Percentiles rank a stretch among this genome's conserved stretches.
Evolutionary conservation across 768 basidiomycete species (phyloP).

Genomic region (Gelatoporia subvermispora): DNA sequence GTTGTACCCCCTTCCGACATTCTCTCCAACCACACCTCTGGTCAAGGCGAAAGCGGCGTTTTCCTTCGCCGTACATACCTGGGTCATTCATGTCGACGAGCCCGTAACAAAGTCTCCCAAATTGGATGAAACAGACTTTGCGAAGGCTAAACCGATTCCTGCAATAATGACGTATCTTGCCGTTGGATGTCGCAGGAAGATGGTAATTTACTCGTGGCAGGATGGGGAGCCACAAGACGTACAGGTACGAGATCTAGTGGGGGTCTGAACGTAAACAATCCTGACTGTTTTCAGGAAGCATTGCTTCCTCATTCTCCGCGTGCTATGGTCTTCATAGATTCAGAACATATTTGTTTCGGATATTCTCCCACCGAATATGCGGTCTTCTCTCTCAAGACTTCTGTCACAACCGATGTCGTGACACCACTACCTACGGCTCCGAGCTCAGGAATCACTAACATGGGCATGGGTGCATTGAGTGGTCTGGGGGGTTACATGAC

Average conservation of each 20-base stretch:
- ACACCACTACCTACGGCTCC: constrained; percentile 30
- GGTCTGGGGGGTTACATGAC: constrained; percentile 85
- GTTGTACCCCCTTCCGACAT: constrained; percentile 69
- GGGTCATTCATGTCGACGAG: constrained; percentile 40
- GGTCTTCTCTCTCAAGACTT: constrained; percentile 60
- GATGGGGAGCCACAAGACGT: constrained; percentile 75
- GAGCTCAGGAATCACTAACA: constrained; percentile 39
- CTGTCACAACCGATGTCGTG: constrained; percentile 51
- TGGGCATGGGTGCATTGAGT: constrained; percentile 71
- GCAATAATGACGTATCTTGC: constrained; percentile 70
- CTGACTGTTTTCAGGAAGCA: constrained; percentile 54
- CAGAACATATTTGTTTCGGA: constrained; percentile 62
- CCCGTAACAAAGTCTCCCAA: constrained; percentile 19
- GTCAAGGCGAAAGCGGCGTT: constrained; percentile 76
- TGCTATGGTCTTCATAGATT: constrained; percentile 66
- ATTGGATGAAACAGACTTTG: constrained; percentile 12
- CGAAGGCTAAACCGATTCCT: constrained; percentile 46
- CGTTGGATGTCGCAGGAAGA: constrained; percentile 81
- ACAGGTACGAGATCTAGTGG: constrained; percentile 43
- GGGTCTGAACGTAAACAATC: too few species aligned
- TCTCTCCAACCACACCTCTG: constrained; percentile 68
- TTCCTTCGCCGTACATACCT: constrained; percentile 73
- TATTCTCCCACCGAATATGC: constrained; percentile 79
- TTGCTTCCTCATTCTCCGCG: constrained; percentile 88
- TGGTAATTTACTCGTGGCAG: constrained; percentile 82